Base-by-base conservation (phyloP, 495 filamentous ascomycete genomes). In the Jackrogersella multiformis region DNA sequence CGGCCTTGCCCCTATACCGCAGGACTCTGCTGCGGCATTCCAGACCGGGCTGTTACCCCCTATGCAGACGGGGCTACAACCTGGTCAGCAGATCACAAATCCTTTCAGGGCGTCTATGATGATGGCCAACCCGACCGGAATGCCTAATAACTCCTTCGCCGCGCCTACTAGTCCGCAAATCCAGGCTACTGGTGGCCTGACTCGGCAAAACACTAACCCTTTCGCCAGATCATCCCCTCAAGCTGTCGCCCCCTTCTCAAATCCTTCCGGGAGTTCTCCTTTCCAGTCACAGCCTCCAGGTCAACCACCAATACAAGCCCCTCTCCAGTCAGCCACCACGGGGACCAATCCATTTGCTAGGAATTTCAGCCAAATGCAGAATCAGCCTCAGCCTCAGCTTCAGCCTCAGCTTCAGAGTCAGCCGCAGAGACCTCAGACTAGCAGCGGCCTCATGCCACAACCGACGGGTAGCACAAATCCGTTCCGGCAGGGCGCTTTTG, bases 381-480 rank as follows among this genome's bases (percentile, higher is more conserved):
- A 46, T 6, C 28, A 46, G 10, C 52, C 44, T 48, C 44, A 48
- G 23, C 18, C 23, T n/a, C 44, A 21, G 23, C 48, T 41, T 9
- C 55, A 58, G 24, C 2, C 1, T 26, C 71, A 64, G 39, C 55
- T 54, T 75, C 38, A 74, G 73, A 16, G 64, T 48, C 70, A 68
- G 51, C 64, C 68, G 70, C 45, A 77, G 71, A 13, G 74, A 18
- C 81, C 82, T 23, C 79, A 82, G 21, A 81, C 85, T 2, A 79
- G 78, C 48, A 74, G 74, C 13, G 77, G 68, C 1, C 78, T 90
- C 13, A 79, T 82, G 54, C 80, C 84, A 15, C 88, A 89, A 61
- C 86, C 88, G 3, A 97, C 95, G 1, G 94, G 93, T 6, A 93
- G 88, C 70, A 98, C 94, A 13, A 98, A 98, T 74, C 94, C 94